Percentiles rank a stretch among this genome's conserved stretches.
Evolutionary conservation across 352 stramenopile species (phyloP).

Genomic region (Blastocystis sp.): DNA sequence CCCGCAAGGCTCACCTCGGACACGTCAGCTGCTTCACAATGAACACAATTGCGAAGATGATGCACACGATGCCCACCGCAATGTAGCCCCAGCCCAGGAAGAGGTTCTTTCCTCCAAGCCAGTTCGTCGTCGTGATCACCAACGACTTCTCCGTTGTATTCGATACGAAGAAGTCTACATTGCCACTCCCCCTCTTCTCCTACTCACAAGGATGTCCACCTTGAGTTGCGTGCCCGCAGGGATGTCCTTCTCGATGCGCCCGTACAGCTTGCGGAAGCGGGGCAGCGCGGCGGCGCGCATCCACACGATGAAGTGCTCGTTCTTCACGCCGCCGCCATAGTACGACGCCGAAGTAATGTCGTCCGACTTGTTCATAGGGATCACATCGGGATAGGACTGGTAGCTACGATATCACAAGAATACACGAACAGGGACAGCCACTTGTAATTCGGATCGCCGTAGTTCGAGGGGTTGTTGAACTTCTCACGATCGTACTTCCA

Average conservation of each 20-base stretch:
- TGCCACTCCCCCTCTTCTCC: background rate
- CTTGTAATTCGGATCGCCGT: constrained; percentile 75
- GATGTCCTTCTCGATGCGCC: constrained; percentile 89
- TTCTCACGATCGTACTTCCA: constrained; percentile 86
- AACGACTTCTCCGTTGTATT: constrained; percentile 81
- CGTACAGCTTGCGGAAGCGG: constrained; percentile 99
- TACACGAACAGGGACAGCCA: constrained; percentile 62
- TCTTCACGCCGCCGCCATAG: constrained; percentile 73
- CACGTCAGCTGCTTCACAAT: constrained; percentile 89
- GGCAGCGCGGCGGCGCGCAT: constrained; percentile 95
- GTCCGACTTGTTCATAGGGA: constrained; percentile 59
- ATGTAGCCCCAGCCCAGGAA: constrained; percentile 93
- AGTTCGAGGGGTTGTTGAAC: constrained; percentile 81
- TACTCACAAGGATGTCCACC: constrained; percentile 35
- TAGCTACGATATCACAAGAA: constrained; percentile 24
- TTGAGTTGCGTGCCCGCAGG: constrained; percentile 74
- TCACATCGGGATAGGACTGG: constrained; percentile 62
- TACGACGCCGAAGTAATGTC: constrained; percentile 45
- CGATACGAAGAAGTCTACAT: constrained; percentile 46
- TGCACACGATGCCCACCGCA: constrained; percentile 87
- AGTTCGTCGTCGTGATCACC: constrained; percentile 90
- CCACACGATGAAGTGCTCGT: constrained; percentile 99
- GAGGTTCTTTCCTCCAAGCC: constrained; percentile 91
- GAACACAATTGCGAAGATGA: constrained; percentile 89
- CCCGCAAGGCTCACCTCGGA: constrained; percentile 79